Conservation (phyloP, 2,329 filamentous ascomycete genomes). For the Alternaria ethzedia region DNA sequence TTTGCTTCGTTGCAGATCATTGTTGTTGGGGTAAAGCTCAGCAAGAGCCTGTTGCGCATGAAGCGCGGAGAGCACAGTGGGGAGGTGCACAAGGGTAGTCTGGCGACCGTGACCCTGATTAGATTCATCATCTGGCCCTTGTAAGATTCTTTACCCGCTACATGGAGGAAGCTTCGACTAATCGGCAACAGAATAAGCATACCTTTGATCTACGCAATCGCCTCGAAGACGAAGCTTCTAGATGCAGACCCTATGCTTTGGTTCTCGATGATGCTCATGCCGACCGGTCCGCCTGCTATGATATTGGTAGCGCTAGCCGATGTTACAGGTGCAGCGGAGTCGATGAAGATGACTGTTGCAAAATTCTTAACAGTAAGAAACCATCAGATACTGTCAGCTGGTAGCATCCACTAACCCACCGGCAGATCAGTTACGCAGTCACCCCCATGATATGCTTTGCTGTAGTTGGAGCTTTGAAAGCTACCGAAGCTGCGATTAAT, state of each 20-base stretch:
- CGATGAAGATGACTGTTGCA: conserved; percentile 61
- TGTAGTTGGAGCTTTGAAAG: conserved; percentile 53
- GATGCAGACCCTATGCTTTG: conserved; percentile 68
- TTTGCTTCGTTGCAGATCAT: conserved; percentile 71
- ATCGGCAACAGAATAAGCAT: conserved; percentile 54
- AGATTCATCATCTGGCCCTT: conserved; percentile 68
- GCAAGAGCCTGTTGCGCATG: conserved; percentile 58
- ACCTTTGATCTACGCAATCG: conserved; percentile 61
- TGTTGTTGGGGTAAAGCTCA: conserved; percentile 70
- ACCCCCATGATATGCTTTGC: conserved; percentile 54
- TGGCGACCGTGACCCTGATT: conserved; percentile 60
- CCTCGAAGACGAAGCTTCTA: conserved; percentile 59
- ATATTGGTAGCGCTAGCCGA: conserved; percentile 61
- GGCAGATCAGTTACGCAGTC: conserved; percentile 51
- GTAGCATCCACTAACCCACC: background rate
- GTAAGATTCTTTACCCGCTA: conserved; percentile 9
- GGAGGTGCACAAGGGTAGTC: conserved; percentile 57
- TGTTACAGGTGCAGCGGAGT: conserved; percentile 51
- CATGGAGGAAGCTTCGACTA: background rate
- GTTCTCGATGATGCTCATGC: conserved; percentile 69
- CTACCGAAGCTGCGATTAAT: conserved; percentile 26
- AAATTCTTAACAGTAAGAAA: conserved; percentile 57
- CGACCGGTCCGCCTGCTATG: conserved; percentile 62
- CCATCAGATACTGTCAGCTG: background rate
- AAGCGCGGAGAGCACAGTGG: conserved; percentile 52